Evolutionary conservation across 2,329 filamentous ascomycete genomes (phyloP).

Genomic region (Stenocarpella maydis): DNA sequence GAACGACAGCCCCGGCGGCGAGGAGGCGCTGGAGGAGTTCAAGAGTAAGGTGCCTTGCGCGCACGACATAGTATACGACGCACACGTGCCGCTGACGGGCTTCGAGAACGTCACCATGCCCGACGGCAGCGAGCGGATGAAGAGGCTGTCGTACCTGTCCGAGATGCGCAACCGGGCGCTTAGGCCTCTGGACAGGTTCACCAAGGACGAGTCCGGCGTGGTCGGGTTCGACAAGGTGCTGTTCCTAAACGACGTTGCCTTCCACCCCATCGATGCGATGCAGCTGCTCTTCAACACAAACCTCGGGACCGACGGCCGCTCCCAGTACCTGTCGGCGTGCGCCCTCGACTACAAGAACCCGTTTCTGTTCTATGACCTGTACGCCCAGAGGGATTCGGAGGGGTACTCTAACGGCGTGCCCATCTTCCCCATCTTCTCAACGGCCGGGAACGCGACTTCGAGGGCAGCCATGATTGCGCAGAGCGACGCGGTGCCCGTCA

Average conservation of each 20-base stretch:
- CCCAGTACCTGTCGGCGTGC: slow-evolving; percentile 73
- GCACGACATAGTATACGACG: slow-evolving; percentile 65
- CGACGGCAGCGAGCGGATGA: slow-evolving; percentile 68
- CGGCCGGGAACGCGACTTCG: slow-evolving; percentile 59
- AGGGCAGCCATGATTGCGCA: slow-evolving; percentile 69
- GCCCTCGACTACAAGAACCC: slow-evolving; percentile 75
- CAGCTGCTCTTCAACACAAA: slow-evolving; percentile 71
- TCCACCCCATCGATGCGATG: slow-evolving; percentile 59
- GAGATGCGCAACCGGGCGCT: slow-evolving; percentile 77
- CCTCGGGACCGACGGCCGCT: slow-evolving; percentile 56
- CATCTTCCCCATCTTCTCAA: slow-evolving; percentile 73
- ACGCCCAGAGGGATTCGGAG: slow-evolving; percentile 73
- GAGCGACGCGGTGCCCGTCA: slow-evolving; percentile 71
- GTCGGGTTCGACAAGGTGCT: slow-evolving; percentile 63
- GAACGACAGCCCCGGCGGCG: slow-evolving; percentile 68
- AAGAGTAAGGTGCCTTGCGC: slow-evolving; percentile 54
- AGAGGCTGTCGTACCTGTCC: slow-evolving; percentile 77
- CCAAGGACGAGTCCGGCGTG: slow-evolving; percentile 46
- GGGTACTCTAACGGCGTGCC: slow-evolving; percentile 70
- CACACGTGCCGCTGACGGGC: slow-evolving; percentile 62
- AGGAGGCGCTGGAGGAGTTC: slow-evolving; percentile 62
- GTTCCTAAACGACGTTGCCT: slow-evolving; percentile 73
- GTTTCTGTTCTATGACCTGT: slow-evolving; percentile 77
- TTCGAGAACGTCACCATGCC: slow-evolving; percentile 69
- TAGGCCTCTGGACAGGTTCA: slow-evolving; percentile 63